These are phyloP conservation scores for Pestalotiopsis sp. DNA, from an alignment of 2,329 filamentous ascomycete genomes.

Conservation along the genomic window DNA sequence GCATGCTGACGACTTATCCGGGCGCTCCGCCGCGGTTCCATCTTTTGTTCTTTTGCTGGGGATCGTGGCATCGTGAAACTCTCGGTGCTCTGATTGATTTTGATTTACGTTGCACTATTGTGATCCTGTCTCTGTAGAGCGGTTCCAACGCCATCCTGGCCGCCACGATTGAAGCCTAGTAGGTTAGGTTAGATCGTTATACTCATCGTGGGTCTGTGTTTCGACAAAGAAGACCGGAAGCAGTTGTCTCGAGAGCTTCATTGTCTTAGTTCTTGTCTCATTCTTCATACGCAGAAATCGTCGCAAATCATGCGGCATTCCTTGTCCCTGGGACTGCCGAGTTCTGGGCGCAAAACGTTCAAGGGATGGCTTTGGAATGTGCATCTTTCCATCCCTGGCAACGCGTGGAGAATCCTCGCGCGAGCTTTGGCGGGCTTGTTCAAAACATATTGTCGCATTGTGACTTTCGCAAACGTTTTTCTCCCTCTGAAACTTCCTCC, in stretches of 20 bases:
- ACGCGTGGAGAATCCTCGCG: neutral
- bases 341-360: neutral
- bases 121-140: neutral
- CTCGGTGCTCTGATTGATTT: neutral
- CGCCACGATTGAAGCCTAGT: neutral
- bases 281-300: neutral
- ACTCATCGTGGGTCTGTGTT: neutral
- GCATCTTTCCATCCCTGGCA: neutral
- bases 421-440: neutral
- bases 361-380: conserved; percentile 9
- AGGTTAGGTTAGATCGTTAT: neutral
- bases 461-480: neutral
- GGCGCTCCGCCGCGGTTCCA: neutral
- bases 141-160: neutral
- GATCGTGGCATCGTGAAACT: neutral
- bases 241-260: neutral
- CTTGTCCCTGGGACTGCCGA: neutral
- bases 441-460: conserved; percentile 2
- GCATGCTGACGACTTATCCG: neutral
- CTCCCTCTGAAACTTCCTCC: neutral
- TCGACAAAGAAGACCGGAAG: conserved; percentile 3
- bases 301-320: neutral
- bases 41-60: neutral
- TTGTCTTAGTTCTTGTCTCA: conserved; percentile 7
- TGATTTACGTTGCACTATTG: neutral